Percentiles rank a stretch among this genome's conserved stretches.
phyloP scores from a whole-genome alignment of 192 early-diverging fungal genomes.

The Coemansia sp. region DNA sequence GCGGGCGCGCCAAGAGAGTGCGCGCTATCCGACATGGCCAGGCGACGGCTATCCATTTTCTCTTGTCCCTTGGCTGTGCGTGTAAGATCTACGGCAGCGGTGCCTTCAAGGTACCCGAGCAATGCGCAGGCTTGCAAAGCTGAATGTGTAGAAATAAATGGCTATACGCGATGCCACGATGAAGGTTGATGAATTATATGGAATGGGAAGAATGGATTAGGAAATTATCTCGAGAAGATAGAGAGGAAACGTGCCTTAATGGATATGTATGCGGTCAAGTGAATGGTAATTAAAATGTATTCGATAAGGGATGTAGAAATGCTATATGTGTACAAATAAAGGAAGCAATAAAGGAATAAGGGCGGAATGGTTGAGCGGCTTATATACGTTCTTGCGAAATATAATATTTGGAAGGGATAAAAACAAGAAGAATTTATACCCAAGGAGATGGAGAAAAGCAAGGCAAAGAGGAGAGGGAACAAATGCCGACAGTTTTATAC shows the following conservation, averaged over 20 bases:
- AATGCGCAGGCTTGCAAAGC: too few relatives aligned
- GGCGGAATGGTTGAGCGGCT: too few relatives aligned
- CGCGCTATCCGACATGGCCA: not conserved
- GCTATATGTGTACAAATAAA: not conserved
- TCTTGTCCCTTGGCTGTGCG: not conserved
- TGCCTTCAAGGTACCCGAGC: too few relatives aligned
- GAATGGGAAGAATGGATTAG: constrained; percentile 17
- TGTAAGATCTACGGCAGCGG: not conserved
- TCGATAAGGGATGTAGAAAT: not conserved
- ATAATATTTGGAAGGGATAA: constrained; percentile 1
- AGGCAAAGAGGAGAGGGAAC: constrained; percentile 8
- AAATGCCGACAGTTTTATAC: not conserved
- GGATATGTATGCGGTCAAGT: not conserved
- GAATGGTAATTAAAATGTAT: not conserved
- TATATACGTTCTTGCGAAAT: not conserved
- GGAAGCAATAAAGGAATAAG: not conserved
- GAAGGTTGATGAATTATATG: constrained; percentile 15
- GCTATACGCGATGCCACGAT: constrained; percentile 6
- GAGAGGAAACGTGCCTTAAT: not conserved
- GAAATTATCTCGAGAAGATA: not conserved
- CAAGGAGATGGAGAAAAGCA: constrained; percentile 14
- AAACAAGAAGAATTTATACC: constrained; percentile 4
- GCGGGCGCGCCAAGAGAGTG: not conserved
- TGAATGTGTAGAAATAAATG: not conserved
- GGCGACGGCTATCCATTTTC: not conserved